Conservation (phyloP, 257 asterid genomes). For the Primulina eburnea region DNA sequence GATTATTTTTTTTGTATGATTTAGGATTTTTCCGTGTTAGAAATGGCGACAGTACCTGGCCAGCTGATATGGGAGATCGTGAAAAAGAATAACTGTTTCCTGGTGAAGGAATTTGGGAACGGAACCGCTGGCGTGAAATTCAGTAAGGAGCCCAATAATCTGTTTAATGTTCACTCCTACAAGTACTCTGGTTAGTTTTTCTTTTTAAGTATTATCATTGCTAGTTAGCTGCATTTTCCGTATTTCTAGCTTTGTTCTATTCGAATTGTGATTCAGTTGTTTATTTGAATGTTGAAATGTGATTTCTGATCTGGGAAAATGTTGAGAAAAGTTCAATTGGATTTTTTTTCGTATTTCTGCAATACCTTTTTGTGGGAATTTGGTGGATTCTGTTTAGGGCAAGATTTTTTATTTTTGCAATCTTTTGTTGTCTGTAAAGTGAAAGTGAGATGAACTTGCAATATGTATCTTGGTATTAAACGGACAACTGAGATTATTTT, state of each 20-base stretch:
- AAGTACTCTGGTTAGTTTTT: constrained; percentile 73
- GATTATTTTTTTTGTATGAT: neutral
- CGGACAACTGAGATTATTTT: too few relatives aligned
- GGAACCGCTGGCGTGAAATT: constrained; percentile 72
- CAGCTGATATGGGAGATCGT: constrained; percentile 96
- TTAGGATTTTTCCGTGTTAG: constrained; percentile 20
- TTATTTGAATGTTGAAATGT: neutral
- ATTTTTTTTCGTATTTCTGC: neutral
- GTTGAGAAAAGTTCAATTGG: too few relatives aligned
- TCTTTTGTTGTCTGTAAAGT: too few relatives aligned
- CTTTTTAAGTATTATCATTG: neutral
- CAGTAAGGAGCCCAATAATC: constrained; percentile 91
- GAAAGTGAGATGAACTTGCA: too few relatives aligned
- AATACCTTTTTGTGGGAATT: neutral
- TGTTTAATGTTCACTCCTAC: constrained; percentile 78
- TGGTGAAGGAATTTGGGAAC: constrained; percentile 78
- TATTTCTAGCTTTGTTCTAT: neutral
- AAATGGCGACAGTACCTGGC: constrained; percentile 85
- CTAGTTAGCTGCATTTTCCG: neutral
- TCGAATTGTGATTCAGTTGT: neutral
- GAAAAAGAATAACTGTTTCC: constrained; percentile 73
- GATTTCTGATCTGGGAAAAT: neutral
- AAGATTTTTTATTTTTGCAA: neutral
- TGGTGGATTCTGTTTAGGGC: neutral
- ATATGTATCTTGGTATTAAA: too few relatives aligned